Percentiles rank a stretch among this genome's conserved stretches.
Conservation (phyloP, 768 basidiomycete genomes). For the Mycena sanguinolenta region DNA sequence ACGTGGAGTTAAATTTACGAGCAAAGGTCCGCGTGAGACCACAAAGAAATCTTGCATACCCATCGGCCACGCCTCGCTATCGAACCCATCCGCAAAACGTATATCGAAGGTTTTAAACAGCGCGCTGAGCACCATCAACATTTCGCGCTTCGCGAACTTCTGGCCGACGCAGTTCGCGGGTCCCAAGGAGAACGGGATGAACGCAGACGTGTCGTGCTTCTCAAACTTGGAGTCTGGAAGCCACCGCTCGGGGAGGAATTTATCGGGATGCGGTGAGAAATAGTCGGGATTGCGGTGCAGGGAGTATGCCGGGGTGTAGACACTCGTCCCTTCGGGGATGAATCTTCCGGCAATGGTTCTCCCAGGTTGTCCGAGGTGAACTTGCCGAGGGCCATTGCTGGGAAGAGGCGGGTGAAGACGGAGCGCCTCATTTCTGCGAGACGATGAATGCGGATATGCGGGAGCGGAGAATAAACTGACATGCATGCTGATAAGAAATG, state of each 20-base stretch:
- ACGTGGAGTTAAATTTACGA: slow-evolving; percentile 46
- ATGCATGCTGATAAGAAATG: slow-evolving; percentile 43
- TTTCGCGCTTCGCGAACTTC: slow-evolving; percentile 56
- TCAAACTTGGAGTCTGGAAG: slow-evolving; percentile 36
- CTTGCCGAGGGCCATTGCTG: slow-evolving; percentile 53
- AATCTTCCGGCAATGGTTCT: slow-evolving; percentile 40
- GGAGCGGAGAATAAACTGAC: slow-evolving; percentile 43
- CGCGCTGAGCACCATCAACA: slow-evolving; percentile 53
- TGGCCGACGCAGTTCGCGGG: slow-evolving; percentile 59
- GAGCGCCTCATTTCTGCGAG: slow-evolving; percentile 61
- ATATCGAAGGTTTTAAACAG: slow-evolving; percentile 57
- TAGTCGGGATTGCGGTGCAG: slow-evolving; percentile 62
- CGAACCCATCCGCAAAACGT: slow-evolving; percentile 48
- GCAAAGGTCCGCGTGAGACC: slow-evolving; percentile 47
- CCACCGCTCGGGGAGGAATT: slow-evolving; percentile 60
- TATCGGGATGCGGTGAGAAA: slow-evolving; percentile 60
- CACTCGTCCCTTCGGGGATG: slow-evolving; percentile 59
- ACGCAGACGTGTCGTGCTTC: slow-evolving; percentile 47
- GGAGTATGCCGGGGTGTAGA: slow-evolving; percentile 57
- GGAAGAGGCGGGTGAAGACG: slow-evolving; percentile 64
- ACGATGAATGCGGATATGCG: neutral
- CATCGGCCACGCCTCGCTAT: slow-evolving; percentile 47
- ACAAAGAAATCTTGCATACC: slow-evolving; percentile 53
- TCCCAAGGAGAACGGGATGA: slow-evolving; percentile 59
- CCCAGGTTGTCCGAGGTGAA: slow-evolving; percentile 17